Evolutionary conservation across 306 rosid species (phyloP).

Genomic region (Ammopiptanthus mongolicus): DNA sequence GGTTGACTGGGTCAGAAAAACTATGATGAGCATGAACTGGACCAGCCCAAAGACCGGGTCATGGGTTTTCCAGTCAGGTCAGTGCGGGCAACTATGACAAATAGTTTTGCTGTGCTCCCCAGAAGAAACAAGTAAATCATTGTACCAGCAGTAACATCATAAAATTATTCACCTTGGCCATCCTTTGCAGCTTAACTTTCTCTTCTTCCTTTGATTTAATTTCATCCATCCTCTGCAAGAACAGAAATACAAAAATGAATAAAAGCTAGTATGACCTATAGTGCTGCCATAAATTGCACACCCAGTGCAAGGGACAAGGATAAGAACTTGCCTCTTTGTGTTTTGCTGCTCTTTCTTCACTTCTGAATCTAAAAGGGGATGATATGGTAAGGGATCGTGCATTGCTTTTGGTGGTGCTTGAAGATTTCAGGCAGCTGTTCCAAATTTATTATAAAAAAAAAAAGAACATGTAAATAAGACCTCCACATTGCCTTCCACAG

Average conservation of each 20-base stretch:
- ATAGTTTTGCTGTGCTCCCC: too few relatives aligned
- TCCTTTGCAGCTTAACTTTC: conserved; percentile 44
- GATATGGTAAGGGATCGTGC: conserved; percentile 35
- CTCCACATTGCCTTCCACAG: neutral
- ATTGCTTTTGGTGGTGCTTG: conserved; percentile 38
- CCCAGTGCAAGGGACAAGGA: neutral
- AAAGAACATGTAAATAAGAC: neutral
- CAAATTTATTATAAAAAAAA: neutral
- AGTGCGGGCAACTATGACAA: too few relatives aligned
- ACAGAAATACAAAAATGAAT: conserved; percentile 46
- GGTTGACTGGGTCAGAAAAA: too few relatives aligned
- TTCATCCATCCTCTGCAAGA: conserved; percentile 62
- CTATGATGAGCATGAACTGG: too few relatives aligned
- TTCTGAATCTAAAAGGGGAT: conserved; percentile 69
- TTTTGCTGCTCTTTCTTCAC: conserved; percentile 89
- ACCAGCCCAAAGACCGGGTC: too few relatives aligned
- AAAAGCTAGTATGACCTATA: neutral
- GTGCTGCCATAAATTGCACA: neutral
- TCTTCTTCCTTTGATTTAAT: conserved; percentile 48
- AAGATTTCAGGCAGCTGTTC: conserved; percentile 46
- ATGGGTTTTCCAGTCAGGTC: too few relatives aligned
- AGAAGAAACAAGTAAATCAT: conserved; percentile 13
- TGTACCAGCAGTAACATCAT: neutral
- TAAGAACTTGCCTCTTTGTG: conserved; percentile 72
- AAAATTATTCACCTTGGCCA: conserved; percentile 44